phyloP scores from a whole-genome alignment of 805 yeast species.

The Candida ponderosae region DNA sequence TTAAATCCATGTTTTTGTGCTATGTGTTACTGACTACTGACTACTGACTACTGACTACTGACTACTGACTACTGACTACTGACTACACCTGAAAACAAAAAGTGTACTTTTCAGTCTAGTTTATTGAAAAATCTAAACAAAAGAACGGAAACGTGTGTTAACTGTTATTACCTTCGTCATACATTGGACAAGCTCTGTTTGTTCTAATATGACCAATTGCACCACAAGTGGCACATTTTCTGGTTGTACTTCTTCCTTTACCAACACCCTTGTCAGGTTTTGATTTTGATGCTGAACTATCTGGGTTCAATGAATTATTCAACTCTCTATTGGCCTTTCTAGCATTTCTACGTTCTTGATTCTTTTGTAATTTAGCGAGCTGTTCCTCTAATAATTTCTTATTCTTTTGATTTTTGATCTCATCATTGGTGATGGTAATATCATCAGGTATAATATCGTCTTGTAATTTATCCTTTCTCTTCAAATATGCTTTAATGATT shows the following conservation, averaged over 20 bases:
- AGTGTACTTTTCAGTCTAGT: too few species aligned
- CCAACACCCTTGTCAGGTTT: conserved; percentile 14
- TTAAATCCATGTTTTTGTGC: too few species aligned
- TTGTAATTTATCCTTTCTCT: conserved; percentile 51
- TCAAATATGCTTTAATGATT: conserved; percentile 77
- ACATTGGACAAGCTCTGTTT: conserved; percentile 83
- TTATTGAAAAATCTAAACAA: too few species aligned
- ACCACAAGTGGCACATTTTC: conserved; percentile 94
- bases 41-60: too few species aligned
- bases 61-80: too few species aligned
- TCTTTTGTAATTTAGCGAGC: conserved; percentile 73
- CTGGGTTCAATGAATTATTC: conserved; percentile 7
- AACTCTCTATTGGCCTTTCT: conserved; percentile 41
- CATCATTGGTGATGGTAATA: conserved; percentile 71
- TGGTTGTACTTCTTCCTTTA: conserved; percentile 36
- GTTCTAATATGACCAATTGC: conserved; percentile 93
- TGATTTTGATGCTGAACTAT: conserved; percentile 1
- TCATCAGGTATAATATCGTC: conserved; percentile 70
- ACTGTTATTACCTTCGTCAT: conserved; percentile 33
- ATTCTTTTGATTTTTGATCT: conserved; percentile 71
- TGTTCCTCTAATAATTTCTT: conserved; percentile 74
- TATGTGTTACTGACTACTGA: too few species aligned
- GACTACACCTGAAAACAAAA: too few species aligned
- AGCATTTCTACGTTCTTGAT: conserved; percentile 58
- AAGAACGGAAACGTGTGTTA: too few species aligned